Evolutionary conservation across 768 basidiomycete species (phyloP).

Genomic region (Amylocystis lapponica): DNA sequence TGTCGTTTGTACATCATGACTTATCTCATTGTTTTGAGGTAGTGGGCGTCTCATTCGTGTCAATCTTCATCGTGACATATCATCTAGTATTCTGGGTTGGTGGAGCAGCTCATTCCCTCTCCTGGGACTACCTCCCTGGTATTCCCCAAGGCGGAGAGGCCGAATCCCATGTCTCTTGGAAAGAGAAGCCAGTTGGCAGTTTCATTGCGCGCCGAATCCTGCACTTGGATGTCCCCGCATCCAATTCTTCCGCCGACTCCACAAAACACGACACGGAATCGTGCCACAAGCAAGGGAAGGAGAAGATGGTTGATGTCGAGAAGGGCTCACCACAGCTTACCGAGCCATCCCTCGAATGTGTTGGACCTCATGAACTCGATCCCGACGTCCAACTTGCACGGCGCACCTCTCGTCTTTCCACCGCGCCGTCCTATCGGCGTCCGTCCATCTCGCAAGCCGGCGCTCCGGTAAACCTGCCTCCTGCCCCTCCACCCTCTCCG

Average conservation of each 20-base stretch:
- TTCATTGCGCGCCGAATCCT: slow-evolving; percentile 19
- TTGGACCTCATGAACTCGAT: slow-evolving; percentile 10
- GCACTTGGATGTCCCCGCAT: neutral
- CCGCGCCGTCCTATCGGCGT: slow-evolving; percentile 3
- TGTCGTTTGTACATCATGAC: slow-evolving; percentile 1
- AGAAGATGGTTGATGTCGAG: slow-evolving; percentile 1
- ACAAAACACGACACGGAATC: slow-evolving; percentile 7
- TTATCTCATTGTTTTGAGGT: neutral
- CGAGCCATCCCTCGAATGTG: too few relatives aligned
- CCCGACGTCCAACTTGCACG: slow-evolving; percentile 23
- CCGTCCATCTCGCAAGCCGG: neutral
- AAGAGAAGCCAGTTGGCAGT: slow-evolving; percentile 27
- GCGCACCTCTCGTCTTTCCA: slow-evolving; percentile 19
- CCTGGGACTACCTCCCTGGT: slow-evolving; percentile 30
- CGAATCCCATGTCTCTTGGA: slow-evolving; percentile 25
- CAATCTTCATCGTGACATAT: slow-evolving; percentile 37
- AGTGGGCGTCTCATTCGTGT: slow-evolving; percentile 30
- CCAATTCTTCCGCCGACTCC: too few relatives aligned
- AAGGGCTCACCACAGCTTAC: neutral
- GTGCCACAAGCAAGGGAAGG: slow-evolving; percentile 1
- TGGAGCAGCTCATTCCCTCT: slow-evolving; percentile 26
- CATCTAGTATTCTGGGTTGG: slow-evolving; percentile 35
- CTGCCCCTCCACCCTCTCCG: neutral
- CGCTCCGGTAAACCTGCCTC: neutral
- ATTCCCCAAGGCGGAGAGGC: slow-evolving; percentile 30